These are phyloP conservation scores for Plasmodium cynomolgi DNA, from an alignment of 169 alveolate species.

Conservation along the genomic window DNA sequence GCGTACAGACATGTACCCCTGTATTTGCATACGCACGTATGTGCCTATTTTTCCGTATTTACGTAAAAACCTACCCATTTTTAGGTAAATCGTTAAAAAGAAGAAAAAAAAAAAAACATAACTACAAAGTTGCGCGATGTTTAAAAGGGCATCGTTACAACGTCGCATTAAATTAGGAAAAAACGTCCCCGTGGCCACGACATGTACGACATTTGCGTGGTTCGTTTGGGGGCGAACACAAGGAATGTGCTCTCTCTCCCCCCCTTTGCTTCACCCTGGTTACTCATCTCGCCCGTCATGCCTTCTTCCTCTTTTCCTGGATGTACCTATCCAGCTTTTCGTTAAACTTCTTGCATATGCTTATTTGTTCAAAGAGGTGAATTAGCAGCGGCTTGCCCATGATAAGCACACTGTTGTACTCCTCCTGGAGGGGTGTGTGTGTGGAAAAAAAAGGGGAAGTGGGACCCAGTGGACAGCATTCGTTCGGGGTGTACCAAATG, in stretches of 20 bases:
- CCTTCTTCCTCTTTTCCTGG: constrained; percentile 54
- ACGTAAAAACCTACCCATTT: background rate
- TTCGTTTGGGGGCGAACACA: background rate
- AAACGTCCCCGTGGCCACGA: background rate
- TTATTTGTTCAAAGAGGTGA: constrained; percentile 66
- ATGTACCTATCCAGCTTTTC: constrained; percentile 62
- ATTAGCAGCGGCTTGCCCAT: constrained; percentile 69
- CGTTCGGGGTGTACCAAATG: background rate
- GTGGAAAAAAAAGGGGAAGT: background rate
- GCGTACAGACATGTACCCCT: background rate
- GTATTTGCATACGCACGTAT: background rate
- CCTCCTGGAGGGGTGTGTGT: constrained; percentile 29
- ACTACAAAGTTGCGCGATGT: background rate
- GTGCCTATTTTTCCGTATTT: background rate
- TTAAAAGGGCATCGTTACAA: background rate
- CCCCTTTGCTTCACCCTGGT: background rate
- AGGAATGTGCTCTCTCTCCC: background rate
- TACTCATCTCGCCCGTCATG: background rate
- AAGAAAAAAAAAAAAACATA: background rate
- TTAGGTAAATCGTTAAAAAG: background rate
- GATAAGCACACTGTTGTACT: constrained; percentile 57
- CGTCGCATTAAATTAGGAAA: background rate
- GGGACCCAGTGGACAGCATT: background rate
- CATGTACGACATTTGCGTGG: background rate
- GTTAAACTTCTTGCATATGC: constrained; percentile 68